These are phyloP conservation scores for Decorospora gaudefroyi DNA, from an alignment of 2,329 filamentous ascomycete species.

Conservation along the genomic window DNA sequence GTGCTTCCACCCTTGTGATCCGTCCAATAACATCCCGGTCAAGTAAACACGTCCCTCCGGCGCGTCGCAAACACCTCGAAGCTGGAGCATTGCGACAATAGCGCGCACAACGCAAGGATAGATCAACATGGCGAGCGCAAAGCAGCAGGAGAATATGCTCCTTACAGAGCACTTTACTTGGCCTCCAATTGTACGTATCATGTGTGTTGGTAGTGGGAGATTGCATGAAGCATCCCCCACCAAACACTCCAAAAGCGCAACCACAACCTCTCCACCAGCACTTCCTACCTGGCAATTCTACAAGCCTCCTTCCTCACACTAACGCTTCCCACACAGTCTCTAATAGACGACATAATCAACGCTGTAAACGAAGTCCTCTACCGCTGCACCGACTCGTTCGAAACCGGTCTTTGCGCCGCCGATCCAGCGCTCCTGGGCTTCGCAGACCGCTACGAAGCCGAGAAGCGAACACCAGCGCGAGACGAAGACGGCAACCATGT, in stretches of 20 bases:
- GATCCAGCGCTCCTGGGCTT: slow-evolving; percentile 83
- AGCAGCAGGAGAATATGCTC: slow-evolving; percentile 61
- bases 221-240: not conserved
- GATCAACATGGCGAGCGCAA: slow-evolving; percentile 49
- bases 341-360: slow-evolving; percentile 98
- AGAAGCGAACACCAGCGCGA: slow-evolving; percentile 51
- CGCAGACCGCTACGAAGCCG: slow-evolving; percentile 55
- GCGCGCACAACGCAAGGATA: not conserved
- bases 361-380: slow-evolving; percentile 92
- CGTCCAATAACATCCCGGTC: slow-evolving; percentile 17
- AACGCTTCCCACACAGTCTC: slow-evolving; percentile 60
- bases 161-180: slow-evolving; percentile 96
- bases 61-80: slow-evolving; percentile 30
- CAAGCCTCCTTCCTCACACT: not conserved
- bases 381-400: slow-evolving; percentile 83
- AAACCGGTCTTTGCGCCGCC: slow-evolving; percentile 75
- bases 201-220: not conserved
- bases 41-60: slow-evolving; percentile 29
- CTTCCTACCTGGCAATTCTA: not conserved
- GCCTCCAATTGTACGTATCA: slow-evolving; percentile 74
- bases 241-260: slow-evolving; percentile 7
- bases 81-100: slow-evolving; percentile 14
- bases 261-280: not conserved
- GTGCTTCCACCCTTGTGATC: slow-evolving; percentile 9
- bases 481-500: slow-evolving; percentile 49